Base-by-base conservation (phyloP, 176 grass and related monocot species). In the Tuctoria greenei region DNA sequence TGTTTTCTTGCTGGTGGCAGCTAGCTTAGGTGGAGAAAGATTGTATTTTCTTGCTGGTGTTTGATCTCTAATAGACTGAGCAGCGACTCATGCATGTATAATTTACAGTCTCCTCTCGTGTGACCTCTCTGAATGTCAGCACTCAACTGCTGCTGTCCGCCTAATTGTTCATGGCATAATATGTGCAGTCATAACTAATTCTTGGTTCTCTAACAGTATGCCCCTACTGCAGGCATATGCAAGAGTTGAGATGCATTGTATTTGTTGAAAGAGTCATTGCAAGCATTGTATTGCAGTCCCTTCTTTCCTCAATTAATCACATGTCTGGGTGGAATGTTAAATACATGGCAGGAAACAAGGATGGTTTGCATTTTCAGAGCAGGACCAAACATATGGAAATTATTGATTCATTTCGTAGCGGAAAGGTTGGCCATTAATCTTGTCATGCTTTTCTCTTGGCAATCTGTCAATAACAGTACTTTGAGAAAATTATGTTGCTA, bases 191-290 rank as follows among this genome's bases (percentile, higher is more conserved):
- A 2, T 23, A 50, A 66, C 9, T 73, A 41, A 16, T 66, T 46
- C 26, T 59, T 28, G 43, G 14, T 43, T 67, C 21, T 63, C 1
- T 12, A 20, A 38, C 52, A 18, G 47, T 1, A 11, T 57, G 13
- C 72, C 49, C 40, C 8, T 73, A 24, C 75, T 74, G 72, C 79
- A 96, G 93, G 75, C 75, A 87, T 27, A 59, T 68, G 59, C 67
- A 90, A 64, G 81, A 85, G 18, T 81, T 96, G 56, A 89, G 89
- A 85, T 96, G 93, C 81, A 96, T 96, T 68, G 46, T 96, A 60
- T 96, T 96, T 83, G 93, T 96, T 39, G n/a, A 90, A 27, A 89
- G 93, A 81, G 73, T 96, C 36, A 80, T 96, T 66, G 78, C 93
- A 83, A 86, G 86, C 46, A 85, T 85, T 46, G 81, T 96, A 15